These are phyloP conservation scores for Austropuccinia psidii DNA, from an alignment of 1,284 basidiomycete species.

Conservation along the genomic window DNA sequence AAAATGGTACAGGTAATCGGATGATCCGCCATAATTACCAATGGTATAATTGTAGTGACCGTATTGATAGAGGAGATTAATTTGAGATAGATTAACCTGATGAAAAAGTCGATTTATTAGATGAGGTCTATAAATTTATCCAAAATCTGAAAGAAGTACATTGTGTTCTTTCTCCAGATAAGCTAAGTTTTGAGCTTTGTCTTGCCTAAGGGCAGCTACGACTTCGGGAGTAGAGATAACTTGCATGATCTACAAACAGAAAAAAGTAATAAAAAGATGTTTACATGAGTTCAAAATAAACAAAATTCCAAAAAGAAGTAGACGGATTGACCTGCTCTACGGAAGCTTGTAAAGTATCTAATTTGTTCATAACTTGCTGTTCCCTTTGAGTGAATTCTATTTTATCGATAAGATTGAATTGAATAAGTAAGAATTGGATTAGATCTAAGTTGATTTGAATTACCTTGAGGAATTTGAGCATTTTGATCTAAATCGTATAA, in stretches of 20 bases:
- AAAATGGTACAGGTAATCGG: constrained; percentile 98
- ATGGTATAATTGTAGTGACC: constrained; percentile 97
- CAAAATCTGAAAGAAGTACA: constrained; percentile 52
- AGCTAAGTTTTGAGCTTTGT: constrained; percentile 91
- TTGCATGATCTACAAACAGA: constrained; percentile 65
- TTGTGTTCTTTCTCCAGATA: constrained; percentile 90
- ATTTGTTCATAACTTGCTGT: constrained; percentile 30
- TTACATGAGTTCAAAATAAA: neutral
- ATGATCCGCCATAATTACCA: constrained; percentile 90
- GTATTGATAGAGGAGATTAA: constrained; percentile 92
- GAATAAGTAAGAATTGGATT: neutral
- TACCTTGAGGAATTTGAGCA: constrained; percentile 32
- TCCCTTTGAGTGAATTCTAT: constrained; percentile 36
- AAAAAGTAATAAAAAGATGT: neutral
- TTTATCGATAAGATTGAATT: neutral
- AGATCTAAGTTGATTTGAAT: neutral
- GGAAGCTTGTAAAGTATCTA: constrained; percentile 30
- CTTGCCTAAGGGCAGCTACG: constrained; percentile 64
- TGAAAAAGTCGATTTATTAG: neutral
- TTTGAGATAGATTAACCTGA: constrained; percentile 86
- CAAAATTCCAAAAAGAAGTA: neutral
- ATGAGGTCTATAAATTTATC: constrained; percentile 36
- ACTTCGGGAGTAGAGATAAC: constrained; percentile 97
- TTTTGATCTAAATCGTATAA: constrained; percentile 38
- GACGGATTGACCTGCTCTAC: constrained; percentile 19